Evolutionary conservation across 2,329 filamentous ascomycete genomes (phyloP).

Genomic region (Ciborinia camelliae): DNA sequence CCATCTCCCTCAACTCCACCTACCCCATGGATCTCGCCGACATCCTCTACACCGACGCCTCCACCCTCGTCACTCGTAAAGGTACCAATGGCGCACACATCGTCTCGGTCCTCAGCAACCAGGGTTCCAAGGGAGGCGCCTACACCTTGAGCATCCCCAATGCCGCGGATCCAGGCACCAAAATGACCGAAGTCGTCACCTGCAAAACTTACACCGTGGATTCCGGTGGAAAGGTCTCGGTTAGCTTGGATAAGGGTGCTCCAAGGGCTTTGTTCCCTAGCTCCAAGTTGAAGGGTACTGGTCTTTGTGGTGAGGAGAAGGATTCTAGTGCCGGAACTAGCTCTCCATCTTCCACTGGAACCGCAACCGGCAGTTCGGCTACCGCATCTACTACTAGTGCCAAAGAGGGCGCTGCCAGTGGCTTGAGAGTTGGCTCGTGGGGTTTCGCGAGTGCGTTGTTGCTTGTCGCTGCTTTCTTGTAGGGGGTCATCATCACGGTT

Average conservation of each 20-base stretch:
- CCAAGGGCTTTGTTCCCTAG: constrained; percentile 15
- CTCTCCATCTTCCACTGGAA: neutral
- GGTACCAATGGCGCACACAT: constrained; percentile 22
- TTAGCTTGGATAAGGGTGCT: constrained; percentile 8
- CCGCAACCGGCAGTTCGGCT: neutral
- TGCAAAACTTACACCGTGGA: constrained; percentile 15
- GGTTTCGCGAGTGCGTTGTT: neutral
- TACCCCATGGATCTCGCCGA: constrained; percentile 26
- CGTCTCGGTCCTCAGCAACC: constrained; percentile 40
- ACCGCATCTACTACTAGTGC: neutral
- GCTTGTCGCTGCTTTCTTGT: neutral
- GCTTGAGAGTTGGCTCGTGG: neutral
- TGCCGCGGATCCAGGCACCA: constrained; percentile 19
- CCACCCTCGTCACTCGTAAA: constrained; percentile 24
- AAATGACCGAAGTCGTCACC: constrained; percentile 21
- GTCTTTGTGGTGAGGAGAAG: neutral
- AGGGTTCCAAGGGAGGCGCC: constrained; percentile 31
- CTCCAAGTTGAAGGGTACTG: constrained; percentile 2
- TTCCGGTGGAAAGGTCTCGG: constrained; percentile 4
- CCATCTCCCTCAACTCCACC: constrained; percentile 14
- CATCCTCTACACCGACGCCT: constrained; percentile 21
- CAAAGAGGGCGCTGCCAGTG: constrained; percentile 7
- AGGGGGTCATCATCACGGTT: too few relatives aligned
- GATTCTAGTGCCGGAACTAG: neutral
- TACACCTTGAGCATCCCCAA: constrained; percentile 14